A percentile compares a stretch with the other conserved stretches of the same genome.
Evolutionary conservation across 2,329 filamentous ascomycete genomes (phyloP).

Genomic region (Boeremia exigua): DNA sequence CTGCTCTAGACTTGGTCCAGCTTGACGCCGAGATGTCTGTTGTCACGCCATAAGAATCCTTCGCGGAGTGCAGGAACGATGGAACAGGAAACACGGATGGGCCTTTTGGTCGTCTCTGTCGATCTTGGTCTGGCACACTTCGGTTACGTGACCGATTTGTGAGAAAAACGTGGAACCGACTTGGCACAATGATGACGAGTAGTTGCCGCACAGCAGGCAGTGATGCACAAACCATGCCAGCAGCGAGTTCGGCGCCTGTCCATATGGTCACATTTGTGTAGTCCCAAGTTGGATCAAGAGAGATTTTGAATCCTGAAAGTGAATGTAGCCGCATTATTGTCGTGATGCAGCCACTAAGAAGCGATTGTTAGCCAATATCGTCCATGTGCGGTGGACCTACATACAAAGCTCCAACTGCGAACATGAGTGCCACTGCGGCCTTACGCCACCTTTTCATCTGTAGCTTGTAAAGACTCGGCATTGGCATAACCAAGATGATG

Average conservation of each 20-base stretch:
- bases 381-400: background rate
- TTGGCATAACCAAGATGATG: constrained; percentile 31
- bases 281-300: constrained; percentile 37
- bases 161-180: background rate
- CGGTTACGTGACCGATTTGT: constrained; percentile 9
- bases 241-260: constrained; percentile 35
- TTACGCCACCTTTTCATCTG: constrained; percentile 27
- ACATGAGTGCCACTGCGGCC: constrained; percentile 30
- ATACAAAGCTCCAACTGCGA: constrained; percentile 29
- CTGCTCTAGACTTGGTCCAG: background rate
- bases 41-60: background rate
- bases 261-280: constrained; percentile 32
- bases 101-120: background rate
- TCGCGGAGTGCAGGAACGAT: background rate
- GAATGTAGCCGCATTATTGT: constrained; percentile 32
- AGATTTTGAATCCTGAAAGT: constrained; percentile 30
- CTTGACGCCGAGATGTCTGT: constrained; percentile 1
- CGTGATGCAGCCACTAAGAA: constrained; percentile 22
- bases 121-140: background rate
- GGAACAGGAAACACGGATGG: background rate
- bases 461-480: constrained; percentile 23
- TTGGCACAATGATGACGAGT: constrained; percentile 15
- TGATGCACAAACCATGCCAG: constrained; percentile 31
- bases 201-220: constrained; percentile 34
- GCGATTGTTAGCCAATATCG: background rate